Percentiles rank a stretch among this genome's conserved stretches.
Conservation (phyloP, 345 rosid genomes). For the Euphorbia tirucalli region DNA sequence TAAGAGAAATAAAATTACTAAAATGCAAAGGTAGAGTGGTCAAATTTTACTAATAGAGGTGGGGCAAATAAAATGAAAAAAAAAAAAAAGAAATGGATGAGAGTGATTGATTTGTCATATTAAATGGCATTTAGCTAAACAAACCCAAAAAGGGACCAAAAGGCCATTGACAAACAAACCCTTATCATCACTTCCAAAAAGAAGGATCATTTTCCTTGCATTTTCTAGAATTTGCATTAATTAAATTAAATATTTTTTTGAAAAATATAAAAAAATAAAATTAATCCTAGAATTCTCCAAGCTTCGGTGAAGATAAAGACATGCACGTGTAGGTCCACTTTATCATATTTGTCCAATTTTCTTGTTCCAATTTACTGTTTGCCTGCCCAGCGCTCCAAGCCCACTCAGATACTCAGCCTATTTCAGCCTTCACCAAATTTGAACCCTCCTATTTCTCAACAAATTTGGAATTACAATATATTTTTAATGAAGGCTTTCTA, state of each 20-base stretch:
- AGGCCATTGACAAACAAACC: neutral
- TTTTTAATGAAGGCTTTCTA: too few relatives aligned
- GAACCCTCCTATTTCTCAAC: too few relatives aligned
- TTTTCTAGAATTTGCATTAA: constrained; percentile 10
- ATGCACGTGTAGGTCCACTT: neutral
- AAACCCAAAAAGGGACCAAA: constrained; percentile 10
- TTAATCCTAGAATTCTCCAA: constrained; percentile 15
- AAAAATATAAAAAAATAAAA: too few relatives aligned
- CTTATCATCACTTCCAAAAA: constrained; percentile 11
- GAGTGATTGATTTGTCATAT: constrained; percentile 1
- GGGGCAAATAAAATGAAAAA: neutral
- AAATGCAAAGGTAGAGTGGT: too few relatives aligned
- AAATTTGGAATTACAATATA: too few relatives aligned
- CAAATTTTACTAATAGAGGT: neutral
- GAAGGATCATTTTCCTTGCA: constrained; percentile 13
- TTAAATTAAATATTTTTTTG: too few relatives aligned
- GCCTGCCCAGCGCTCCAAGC: too few relatives aligned
- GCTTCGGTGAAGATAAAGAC: constrained; percentile 2
- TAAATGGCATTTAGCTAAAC: neutral
- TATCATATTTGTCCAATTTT: neutral
- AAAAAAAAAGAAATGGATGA: neutral
- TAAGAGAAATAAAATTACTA: too few relatives aligned
- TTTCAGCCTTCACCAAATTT: too few relatives aligned
- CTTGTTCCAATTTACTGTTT: neutral
- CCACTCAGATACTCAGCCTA: too few relatives aligned